A percentile compares a stretch with the other conserved stretches of the same genome.
Evolutionary conservation across 805 yeast species (phyloP).

Genomic region (Candida wancherniae): DNA sequence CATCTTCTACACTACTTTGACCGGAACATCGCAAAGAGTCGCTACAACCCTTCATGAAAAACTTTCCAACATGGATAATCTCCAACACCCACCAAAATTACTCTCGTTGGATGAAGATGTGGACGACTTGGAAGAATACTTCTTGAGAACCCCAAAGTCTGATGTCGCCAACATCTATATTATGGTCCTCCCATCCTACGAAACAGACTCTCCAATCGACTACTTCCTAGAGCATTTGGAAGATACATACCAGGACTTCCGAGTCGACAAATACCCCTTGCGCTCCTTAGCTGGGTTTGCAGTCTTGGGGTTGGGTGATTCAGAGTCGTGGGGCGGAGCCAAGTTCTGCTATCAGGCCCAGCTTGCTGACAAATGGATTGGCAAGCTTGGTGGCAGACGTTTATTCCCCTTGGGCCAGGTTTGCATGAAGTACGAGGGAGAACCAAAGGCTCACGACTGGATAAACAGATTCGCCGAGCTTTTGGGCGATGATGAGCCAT

Average conservation of each 20-base stretch:
- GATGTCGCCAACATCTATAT: constrained; percentile 52
- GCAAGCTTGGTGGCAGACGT: constrained; percentile 82
- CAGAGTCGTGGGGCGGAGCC: constrained; percentile 70
- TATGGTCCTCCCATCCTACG: constrained; percentile 82
- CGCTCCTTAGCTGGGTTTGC: constrained; percentile 68
- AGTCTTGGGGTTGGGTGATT: constrained; percentile 84
- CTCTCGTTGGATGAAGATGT: constrained; percentile 74
- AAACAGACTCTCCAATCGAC: constrained; percentile 88
- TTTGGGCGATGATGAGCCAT: constrained; percentile 68
- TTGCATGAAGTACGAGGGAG: constrained; percentile 71
- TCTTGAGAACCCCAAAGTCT: constrained; percentile 54
- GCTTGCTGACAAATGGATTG: constrained; percentile 66
- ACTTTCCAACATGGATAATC: constrained; percentile 24
- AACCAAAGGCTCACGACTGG: constrained; percentile 62
- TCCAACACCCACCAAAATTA: constrained; percentile 43
- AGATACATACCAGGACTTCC: constrained; percentile 79
- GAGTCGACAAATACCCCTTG: constrained; percentile 80
- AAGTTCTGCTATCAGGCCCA: constrained; percentile 85
- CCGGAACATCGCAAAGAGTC: constrained; percentile 73
- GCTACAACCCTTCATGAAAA: constrained; percentile 50
- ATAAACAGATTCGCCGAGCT: constrained; percentile 52
- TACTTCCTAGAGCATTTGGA: constrained; percentile 74
- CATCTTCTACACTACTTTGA: constrained; percentile 78
- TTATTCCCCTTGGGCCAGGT: constrained; percentile 78
- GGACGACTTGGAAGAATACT: constrained; percentile 79